Percentiles rank a stretch among this genome's conserved stretches.
phyloP scores from a whole-genome alignment of 208 protist genomes.

The Trichomonas gallinae region DNA sequence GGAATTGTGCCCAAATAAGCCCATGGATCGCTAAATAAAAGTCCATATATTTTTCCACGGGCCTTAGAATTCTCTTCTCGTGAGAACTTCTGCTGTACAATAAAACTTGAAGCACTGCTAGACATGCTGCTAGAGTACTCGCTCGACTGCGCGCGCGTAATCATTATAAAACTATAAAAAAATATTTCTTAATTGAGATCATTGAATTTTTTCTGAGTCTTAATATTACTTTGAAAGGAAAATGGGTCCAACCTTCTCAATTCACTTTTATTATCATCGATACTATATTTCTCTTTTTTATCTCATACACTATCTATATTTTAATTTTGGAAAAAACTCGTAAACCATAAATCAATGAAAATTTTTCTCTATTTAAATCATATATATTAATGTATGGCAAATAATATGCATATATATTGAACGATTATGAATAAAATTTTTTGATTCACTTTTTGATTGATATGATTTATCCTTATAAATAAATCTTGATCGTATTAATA shows the following conservation, averaged over 20 bases:
- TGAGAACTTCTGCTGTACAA: neutral
- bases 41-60: neutral
- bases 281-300: no score
- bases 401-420: no score
- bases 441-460: no score
- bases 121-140: neutral
- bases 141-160: neutral
- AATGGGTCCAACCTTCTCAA: neutral
- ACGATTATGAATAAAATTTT: neutral
- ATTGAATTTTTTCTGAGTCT: no score
- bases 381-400: no score
- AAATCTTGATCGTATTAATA: no score
- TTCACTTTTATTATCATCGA: no score
- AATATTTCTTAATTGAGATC: neutral
- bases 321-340: no score
- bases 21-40: neutral
- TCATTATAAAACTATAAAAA: neutral
- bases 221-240: neutral
- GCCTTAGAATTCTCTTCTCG: neutral
- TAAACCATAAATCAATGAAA: no score
- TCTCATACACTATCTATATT: no score
- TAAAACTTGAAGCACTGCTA: neutral
- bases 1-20: neutral
- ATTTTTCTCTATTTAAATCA: no score
- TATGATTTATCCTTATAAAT: no score